Conservation (phyloP, 2,329 filamentous ascomycete species). For the Trichoderma sp. region DNA sequence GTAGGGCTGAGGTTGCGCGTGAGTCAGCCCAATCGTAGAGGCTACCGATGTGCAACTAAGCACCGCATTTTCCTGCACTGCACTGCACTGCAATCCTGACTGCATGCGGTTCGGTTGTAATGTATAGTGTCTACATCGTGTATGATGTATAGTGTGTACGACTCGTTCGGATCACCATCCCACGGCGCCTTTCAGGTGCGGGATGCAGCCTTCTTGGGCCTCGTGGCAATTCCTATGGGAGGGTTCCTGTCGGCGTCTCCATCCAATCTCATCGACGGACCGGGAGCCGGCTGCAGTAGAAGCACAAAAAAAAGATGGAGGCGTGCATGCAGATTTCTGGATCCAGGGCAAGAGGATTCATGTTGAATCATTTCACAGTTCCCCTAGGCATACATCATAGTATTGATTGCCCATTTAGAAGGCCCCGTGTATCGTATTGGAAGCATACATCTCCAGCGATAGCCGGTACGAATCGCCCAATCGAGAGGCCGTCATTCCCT, state of each 20-base stretch:
- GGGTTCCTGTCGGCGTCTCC: slow-evolving; percentile 16
- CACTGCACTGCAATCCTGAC: neutral
- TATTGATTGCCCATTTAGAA: neutral
- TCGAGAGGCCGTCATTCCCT: neutral
- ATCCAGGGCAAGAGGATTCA: neutral
- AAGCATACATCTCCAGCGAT: neutral
- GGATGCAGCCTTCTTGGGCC: neutral
- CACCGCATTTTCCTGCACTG: neutral
- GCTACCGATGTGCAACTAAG: neutral
- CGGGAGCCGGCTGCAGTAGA: slow-evolving; percentile 4
- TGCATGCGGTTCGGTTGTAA: neutral
- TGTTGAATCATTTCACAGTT: neutral
- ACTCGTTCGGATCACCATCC: neutral
- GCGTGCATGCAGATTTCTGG: neutral
- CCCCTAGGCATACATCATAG: neutral
- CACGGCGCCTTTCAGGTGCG: neutral
- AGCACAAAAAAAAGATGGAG: neutral
- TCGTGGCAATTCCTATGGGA: slow-evolving; percentile 10
- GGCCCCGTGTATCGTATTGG: too few species aligned
- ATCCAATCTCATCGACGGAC: slow-evolving; percentile 15
- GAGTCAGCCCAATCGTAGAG: slow-evolving; percentile 18
- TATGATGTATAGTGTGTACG: neutral
- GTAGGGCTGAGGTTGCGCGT: slow-evolving; percentile 14
- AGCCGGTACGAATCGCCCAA: neutral
- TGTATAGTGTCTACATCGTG: neutral